Evolutionary conservation across 2,329 filamentous ascomycete species (phyloP), one percentile per base, ranked within the genome.

Genomic region (Rhynchosporium graminicola): DNA sequence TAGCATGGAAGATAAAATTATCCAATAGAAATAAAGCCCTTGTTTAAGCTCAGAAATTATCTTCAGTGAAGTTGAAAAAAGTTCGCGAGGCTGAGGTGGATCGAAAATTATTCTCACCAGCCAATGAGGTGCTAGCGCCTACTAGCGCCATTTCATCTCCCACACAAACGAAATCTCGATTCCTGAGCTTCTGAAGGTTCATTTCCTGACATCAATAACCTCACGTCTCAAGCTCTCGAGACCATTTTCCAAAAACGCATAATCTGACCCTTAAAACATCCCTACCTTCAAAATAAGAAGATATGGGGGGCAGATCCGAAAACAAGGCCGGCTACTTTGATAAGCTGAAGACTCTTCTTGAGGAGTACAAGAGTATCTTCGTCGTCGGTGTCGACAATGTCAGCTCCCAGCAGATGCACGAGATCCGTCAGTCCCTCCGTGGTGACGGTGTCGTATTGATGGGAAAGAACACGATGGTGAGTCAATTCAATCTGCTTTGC

Each of bases 321-420:
- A 93, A 89, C 88, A 99, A 98, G 88, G 87, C 91, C 80, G 90
- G 80, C 80, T 97, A 99, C 88, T 99, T 99, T 86, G 94, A 97
- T 82, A 98, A 98, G 92, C 92, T 99, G 80, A 96, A 97, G 89
- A 80, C 80, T 81, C 88, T 98, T 80, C 89, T 99, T 80, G 91
- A 98, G 85, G 89, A 92, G 80, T 98, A 96, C 90, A 87, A 87
- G 80, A 94, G 90, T 77, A 90, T 98, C 84, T 98, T 99, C 91
- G 93, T 99, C 80, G 93, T 97, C 80, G 87, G 78, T 78, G 89
- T 94, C 78, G 91, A 98, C 92, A 99, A 98, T 99, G 95, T 99
- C 88, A 92, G 89, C 81, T 99, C 95, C 74, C 95, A 99, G 88
- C 96, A 99, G 89, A 99, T 99, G 96, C 95, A 99, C 91, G 95